Base-by-base conservation (phyloP, 768 basidiomycete genomes). In the Lactifluus volemus region DNA sequence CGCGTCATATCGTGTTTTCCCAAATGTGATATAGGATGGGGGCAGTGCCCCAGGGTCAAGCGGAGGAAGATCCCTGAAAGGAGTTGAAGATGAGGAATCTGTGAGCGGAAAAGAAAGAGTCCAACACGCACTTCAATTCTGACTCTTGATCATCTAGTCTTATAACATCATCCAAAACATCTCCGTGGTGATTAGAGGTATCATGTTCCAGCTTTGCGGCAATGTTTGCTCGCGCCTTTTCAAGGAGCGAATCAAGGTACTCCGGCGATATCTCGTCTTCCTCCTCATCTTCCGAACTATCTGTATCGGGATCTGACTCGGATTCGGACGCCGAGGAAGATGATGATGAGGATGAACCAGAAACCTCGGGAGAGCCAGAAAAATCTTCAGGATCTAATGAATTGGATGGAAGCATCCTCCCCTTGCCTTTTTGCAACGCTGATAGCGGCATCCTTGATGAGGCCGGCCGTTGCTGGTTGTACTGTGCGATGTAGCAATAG, bases 11-110 rank as follows among this genome's bases (percentile, higher is more conserved):
- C 74, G 74, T 29, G 71, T 71, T 56, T 75, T 69, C 21, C 77
- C 77, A 50, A 85, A 73, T 39, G 76, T 77, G 58, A 92, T 82
- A 70, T 91, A 91, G 5, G 84, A 77, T 15, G 73, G 70, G 7
- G 88, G 87, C 11, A 89, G 79, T 14, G 70, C 68, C 49, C 86
- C 85, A 53, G 88, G 83, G 68, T 90, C 75, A n/a, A 91, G 73
- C 10, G 72, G 69, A 3, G 89, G 89, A 49, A 91, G 69, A 25
- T 78, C 77, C 64, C 84, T 86, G 65, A n/a, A 34, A 38, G 8
- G 21, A 14, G 39, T 17, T 42, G 41, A 12, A 39, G 4, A 39
- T 49, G 58, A 55, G 53, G 21, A 21, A 30, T 29, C 5, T 50
- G 58, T 34, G 60, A 34, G 8, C 6, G 9, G 8, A 21, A 21